Evolutionary conservation across 75 land plant species (phyloP).

Genomic region (Isoetes taiwanensis): DNA sequence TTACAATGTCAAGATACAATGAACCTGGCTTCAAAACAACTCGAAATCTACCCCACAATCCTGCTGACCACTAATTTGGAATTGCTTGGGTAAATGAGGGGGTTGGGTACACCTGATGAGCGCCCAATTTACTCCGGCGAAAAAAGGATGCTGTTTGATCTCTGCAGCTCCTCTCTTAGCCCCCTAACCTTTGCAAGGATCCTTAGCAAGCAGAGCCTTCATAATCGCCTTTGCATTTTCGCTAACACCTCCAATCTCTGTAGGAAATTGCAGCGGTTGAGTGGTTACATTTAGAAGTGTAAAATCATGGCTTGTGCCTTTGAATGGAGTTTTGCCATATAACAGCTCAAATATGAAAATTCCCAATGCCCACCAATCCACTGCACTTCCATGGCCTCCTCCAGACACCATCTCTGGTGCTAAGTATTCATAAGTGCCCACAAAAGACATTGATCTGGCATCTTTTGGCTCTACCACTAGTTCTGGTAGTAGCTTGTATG

Average conservation of each 20-base stretch:
- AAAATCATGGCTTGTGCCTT: neutral
- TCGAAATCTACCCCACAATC: no score
- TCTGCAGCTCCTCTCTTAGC: conserved; percentile 42
- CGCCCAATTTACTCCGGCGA: conserved; percentile 64
- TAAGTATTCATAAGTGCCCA: conserved; percentile 1
- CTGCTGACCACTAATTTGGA: conserved; percentile 5
- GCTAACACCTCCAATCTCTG: conserved; percentile 9
- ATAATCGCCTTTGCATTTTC: conserved; percentile 46
- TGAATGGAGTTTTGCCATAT: conserved; percentile 6
- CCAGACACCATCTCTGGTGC: neutral
- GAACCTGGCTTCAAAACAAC: no score
- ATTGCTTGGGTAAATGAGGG: conserved; percentile 39
- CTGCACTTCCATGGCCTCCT: conserved; percentile 14
- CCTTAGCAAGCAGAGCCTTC: conserved; percentile 39
- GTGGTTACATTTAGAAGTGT: neutral
- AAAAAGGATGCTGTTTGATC: conserved; percentile 58
- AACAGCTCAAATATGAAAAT: conserved; percentile 6
- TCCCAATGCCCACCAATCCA: conserved; percentile 20
- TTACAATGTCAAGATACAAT: no score
- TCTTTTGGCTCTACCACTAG: conserved; percentile 1
- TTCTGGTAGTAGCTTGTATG: no score
- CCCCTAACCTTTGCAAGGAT: conserved; percentile 43
- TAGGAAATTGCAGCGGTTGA: neutral
- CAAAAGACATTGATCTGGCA: conserved; percentile 2
- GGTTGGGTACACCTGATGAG: conserved; percentile 41